Evolutionary conservation across 768 basidiomycete genomes (phyloP).

Genomic region (Lactifluus pinguis): DNA sequence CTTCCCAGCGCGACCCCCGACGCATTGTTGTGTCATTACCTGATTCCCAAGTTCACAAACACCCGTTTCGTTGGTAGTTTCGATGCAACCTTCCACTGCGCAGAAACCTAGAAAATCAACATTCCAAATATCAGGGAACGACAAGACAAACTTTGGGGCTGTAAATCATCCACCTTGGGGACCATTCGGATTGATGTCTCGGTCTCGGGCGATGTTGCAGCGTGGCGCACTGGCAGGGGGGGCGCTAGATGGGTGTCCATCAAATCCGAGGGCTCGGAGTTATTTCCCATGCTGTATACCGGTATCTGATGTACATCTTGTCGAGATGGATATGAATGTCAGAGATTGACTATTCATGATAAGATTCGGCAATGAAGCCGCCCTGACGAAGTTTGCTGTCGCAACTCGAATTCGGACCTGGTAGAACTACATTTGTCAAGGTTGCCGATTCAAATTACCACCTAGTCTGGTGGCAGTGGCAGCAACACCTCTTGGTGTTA

Average conservation of each 20-base stretch:
- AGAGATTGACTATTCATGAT: conserved; percentile 6
- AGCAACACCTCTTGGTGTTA: too few species aligned
- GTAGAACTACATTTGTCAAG: too few species aligned
- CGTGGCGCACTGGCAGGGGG: background rate
- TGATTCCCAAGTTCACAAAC: too few species aligned
- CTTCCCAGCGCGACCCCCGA: background rate
- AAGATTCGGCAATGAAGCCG: conserved; percentile 10
- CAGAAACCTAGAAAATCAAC: background rate
- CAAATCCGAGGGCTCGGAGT: conserved; percentile 4
- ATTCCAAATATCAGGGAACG: background rate
- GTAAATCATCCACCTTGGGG: background rate
- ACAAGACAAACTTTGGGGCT: background rate
- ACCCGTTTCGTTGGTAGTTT: background rate
- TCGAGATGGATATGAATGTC: background rate
- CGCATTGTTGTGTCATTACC: too few species aligned
- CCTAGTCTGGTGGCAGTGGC: too few species aligned
- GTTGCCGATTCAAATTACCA: too few species aligned
- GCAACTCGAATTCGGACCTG: background rate
- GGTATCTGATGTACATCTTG: background rate
- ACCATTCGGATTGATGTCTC: too few species aligned
- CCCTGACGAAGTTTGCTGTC: background rate
- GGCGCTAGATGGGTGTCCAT: background rate
- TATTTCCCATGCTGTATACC: background rate
- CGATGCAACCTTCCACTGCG: background rate
- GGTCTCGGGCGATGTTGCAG: background rate